phyloP scores from a whole-genome alignment of 768 basidiomycete species.

The Lactarius akahatsu region DNA sequence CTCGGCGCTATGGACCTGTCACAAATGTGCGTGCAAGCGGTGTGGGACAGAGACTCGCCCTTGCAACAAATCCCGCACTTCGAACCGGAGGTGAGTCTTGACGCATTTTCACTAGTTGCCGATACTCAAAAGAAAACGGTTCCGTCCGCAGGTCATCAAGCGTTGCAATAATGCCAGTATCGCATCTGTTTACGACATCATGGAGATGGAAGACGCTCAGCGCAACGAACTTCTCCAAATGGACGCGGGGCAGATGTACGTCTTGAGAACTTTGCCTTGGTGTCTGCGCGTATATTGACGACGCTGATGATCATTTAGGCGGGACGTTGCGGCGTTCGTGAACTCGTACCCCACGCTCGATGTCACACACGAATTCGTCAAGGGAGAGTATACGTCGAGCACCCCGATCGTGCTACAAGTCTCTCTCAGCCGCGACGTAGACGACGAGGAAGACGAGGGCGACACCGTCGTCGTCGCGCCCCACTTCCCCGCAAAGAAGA shows the following conservation, averaged over 20 bases:
- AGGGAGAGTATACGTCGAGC: conserved; percentile 83
- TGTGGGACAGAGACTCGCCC: conserved; percentile 97
- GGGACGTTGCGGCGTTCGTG: conserved; percentile 91
- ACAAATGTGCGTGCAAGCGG: conserved; percentile 97
- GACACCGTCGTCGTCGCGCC: conserved; percentile 91
- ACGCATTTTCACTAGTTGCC: neutral
- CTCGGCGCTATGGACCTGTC: conserved; percentile 96
- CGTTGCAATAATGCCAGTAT: conserved; percentile 81
- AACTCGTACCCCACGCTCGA: conserved; percentile 98
- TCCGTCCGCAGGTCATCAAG: conserved; percentile 58
- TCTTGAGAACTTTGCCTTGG: conserved; percentile 23
- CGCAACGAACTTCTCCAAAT: conserved; percentile 81
- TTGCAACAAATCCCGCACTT: conserved; percentile 97
- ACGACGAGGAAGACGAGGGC: conserved; percentile 53
- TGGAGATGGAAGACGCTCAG: conserved; percentile 96
- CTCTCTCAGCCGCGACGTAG: conserved; percentile 74
- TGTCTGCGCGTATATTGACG: conserved; percentile 26
- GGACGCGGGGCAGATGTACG: conserved; percentile 83
- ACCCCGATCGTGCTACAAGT: conserved; percentile 82
- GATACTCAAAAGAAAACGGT: neutral
- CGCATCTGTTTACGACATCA: conserved; percentile 93
- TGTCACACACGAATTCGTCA: conserved; percentile 80
- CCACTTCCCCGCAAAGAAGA: conserved; percentile 86
- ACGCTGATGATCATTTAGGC: conserved; percentile 49
- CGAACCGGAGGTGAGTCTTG: conserved; percentile 67